A percentile compares a stretch with the other conserved stretches of the same genome.
Conservation (phyloP, 2,329 filamentous ascomycete species). For the Pseudocercospora fuligena region DNA sequence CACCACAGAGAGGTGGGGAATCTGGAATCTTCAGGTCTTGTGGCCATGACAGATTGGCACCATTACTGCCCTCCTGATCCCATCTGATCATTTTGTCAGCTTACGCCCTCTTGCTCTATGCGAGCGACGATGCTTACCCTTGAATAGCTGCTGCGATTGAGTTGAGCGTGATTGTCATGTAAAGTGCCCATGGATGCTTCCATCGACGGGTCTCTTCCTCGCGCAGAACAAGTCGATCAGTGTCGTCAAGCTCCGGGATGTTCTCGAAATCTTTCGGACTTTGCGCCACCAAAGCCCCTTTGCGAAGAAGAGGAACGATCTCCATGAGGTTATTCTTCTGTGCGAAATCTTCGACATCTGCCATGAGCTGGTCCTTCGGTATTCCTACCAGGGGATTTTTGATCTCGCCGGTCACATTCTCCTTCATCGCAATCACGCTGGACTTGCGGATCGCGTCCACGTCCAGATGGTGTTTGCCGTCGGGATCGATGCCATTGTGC, state of each 20-base stretch:
- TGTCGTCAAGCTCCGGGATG: conserved; percentile 52
- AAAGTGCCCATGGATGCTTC: conserved; percentile 56
- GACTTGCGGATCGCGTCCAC: neutral
- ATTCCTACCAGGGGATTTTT: conserved; percentile 23
- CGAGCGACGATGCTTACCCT: conserved; percentile 17
- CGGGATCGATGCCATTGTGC: neutral
- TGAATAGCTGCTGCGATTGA: conserved; percentile 28
- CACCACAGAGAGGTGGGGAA: neutral
- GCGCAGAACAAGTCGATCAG: conserved; percentile 48
- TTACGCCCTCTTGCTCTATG: neutral
- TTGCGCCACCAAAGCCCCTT: conserved; percentile 59
- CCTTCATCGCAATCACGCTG: conserved; percentile 6
- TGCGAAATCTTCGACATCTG: conserved; percentile 22
- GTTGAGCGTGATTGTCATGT: conserved; percentile 47
- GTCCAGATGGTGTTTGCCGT: neutral
- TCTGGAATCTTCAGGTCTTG: conserved; percentile 25
- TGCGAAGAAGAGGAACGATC: conserved; percentile 57
- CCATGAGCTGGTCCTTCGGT: conserved; percentile 14
- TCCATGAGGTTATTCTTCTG: conserved; percentile 25
- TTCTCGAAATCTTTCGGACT: conserved; percentile 56
- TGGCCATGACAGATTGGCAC: conserved; percentile 37
- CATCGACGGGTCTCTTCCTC: conserved; percentile 57
- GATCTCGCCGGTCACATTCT: conserved; percentile 16
- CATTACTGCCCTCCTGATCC: conserved; percentile 35
- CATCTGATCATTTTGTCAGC: conserved; percentile 18